Evolutionary conservation across 352 stramenopile genomes (phyloP), one percentile per base, ranked within the genome.

Genomic region (Thalassiosira pacifica): DNA sequence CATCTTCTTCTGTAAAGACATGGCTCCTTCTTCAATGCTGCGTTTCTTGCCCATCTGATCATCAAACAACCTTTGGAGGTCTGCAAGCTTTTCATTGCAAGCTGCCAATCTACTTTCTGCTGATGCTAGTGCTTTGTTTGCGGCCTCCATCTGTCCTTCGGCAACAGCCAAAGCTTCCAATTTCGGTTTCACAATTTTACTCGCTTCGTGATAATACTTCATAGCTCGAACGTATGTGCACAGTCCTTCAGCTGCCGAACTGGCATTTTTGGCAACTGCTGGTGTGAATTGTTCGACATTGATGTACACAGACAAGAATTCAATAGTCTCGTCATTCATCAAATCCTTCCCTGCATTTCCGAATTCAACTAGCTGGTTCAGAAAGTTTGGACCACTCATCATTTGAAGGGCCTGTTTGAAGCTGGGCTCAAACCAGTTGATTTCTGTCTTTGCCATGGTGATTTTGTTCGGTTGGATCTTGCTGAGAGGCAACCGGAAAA

Each of bases 321-420:
- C 98, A 73, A 99, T 98, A 0, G 97, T 99, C 83, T 99, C 98
- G 90, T 99, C 97, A 76, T 99, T 99, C 90, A 99, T 99, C 84
- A 98, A 93, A 88, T 99, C 97, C 76, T 99, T 99, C 27, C 97
- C 97, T 31, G 97, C 95, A 0, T 96, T 95, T 55, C 97, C 97
- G 86, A 99, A 99, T 37, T 95, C 97, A 80, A 98, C 93, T 27
- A 99, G 94, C 70, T 99, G 97, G 78, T 97, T 98, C 5, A 99
- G 87, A 90, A 99, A 99, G 82, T 98, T 98, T 11, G 97, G 97
- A 88, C 98, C 97, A 65, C 96, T 97, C 96, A 99, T 98, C 90
- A 99, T 97, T 16, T 93, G 96, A 76, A 98, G 95, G 6, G 96
- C 97, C 67, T 98, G 97, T 64, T 98, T 97, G 90, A 99, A 99